These are phyloP conservation scores for Fusarium incarnatum DNA, from an alignment of 2,329 filamentous ascomycete species.

Conservation along the genomic window DNA sequence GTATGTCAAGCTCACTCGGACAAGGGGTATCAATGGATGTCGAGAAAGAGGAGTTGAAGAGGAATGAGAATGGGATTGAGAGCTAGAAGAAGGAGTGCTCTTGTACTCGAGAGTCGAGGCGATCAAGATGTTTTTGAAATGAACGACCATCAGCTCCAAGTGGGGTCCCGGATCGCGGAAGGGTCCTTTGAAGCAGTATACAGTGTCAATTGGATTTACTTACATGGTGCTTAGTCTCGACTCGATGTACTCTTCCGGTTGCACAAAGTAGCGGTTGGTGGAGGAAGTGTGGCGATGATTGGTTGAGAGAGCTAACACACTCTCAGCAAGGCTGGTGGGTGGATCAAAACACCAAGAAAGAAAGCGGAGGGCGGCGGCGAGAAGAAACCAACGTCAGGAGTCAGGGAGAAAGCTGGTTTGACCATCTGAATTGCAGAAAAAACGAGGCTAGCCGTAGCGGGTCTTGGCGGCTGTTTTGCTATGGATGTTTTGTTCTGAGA, in stretches of 20 bases:
- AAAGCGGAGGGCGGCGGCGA: conserved; percentile 23
- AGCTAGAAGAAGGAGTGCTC: conserved; percentile 12
- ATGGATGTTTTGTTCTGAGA: background rate
- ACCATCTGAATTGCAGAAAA: background rate
- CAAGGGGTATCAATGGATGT: background rate
- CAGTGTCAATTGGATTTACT: conserved; percentile 16
- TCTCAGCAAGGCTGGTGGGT: conserved; percentile 36
- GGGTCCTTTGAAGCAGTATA: conserved; percentile 3
- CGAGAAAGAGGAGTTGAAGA: background rate
- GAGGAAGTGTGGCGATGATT: conserved; percentile 4
- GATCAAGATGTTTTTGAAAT: conserved; percentile 38
- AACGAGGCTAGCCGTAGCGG: conserved; percentile 22
- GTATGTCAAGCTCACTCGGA: background rate
- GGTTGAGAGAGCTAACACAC: conserved; percentile 2
- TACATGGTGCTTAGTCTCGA: conserved; percentile 13
- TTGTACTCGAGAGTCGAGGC: conserved; percentile 26
- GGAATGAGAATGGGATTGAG: conserved; percentile 7
- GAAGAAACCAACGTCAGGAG: background rate
- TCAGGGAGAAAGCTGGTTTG: conserved; percentile 15
- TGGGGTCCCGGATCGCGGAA: conserved; percentile 27
- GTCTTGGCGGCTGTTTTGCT: conserved; percentile 5
- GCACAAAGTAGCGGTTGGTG: conserved; percentile 14
- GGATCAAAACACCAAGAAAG: conserved; percentile 37
- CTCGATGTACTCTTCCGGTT: conserved; percentile 22
- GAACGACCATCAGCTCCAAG: conserved; percentile 10